Percentiles rank a stretch among this genome's conserved stretches.
phyloP scores from a whole-genome alignment of 2,329 filamentous ascomycete species.

The Scortechinia acanthostroma region DNA sequence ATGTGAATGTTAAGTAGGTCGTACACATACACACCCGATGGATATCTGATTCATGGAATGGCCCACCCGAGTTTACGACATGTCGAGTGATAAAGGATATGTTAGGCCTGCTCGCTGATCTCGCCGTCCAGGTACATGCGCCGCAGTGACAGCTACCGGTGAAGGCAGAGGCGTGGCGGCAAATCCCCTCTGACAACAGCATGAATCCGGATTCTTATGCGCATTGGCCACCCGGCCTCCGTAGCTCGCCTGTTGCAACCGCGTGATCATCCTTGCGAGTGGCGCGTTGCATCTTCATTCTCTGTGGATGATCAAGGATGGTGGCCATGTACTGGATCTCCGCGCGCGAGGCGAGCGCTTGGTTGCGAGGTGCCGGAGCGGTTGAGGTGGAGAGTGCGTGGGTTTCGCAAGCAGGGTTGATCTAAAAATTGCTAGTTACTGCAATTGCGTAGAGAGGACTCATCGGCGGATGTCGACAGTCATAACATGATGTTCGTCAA shows the following conservation, averaged over 20 bases:
- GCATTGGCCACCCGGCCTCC: neutral
- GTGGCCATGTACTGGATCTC: too few species aligned
- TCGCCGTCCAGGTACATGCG: neutral
- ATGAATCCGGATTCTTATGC: neutral
- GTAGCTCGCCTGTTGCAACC: neutral
- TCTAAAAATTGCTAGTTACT: too few species aligned
- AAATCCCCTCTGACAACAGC: neutral
- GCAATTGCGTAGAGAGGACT: too few species aligned
- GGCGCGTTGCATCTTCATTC: neutral
- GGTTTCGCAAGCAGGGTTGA: too few species aligned
- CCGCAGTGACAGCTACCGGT: neutral
- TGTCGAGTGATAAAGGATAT: neutral
- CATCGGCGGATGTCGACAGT: too few species aligned
- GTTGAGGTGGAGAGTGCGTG: too few species aligned
- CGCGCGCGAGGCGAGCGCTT: too few species aligned
- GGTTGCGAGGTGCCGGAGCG: too few species aligned
- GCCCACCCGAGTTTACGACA: neutral
- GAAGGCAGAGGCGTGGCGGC: neutral
- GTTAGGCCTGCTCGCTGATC: neutral
- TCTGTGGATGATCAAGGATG: too few species aligned
- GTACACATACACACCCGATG: too few species aligned
- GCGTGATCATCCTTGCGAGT: neutral
- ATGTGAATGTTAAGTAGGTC: too few species aligned
- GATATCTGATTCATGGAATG: neutral
- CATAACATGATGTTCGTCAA: too few species aligned